Percentiles rank a stretch among this genome's conserved stretches.
Evolutionary conservation across 768 basidiomycete species (phyloP).

Genomic region (Termitomyces sp.): DNA sequence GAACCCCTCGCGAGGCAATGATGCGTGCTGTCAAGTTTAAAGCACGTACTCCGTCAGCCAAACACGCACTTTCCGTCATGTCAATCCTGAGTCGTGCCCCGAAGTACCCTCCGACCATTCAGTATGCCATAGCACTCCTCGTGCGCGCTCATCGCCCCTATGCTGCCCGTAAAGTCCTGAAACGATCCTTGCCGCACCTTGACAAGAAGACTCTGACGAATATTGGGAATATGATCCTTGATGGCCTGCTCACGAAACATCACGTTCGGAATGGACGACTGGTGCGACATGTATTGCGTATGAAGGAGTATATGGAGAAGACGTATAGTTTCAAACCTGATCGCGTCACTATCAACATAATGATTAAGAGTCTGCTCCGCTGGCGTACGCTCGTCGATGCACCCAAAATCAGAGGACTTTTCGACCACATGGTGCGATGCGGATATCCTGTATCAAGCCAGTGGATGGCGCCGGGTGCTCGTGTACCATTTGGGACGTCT

Average conservation of each 20-base stretch:
- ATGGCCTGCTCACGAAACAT: constrained; percentile 33
- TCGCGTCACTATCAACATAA: constrained; percentile 65
- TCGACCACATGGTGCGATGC: constrained; percentile 56
- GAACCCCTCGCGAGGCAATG: constrained; percentile 22
- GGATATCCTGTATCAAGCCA: constrained; percentile 51
- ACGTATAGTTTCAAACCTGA: constrained; percentile 56
- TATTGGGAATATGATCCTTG: constrained; percentile 57
- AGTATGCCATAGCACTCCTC: constrained; percentile 33
- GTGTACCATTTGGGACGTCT: constrained; percentile 45
- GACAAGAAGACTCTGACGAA: constrained; percentile 32
- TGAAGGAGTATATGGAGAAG: constrained; percentile 39
- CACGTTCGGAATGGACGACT: constrained; percentile 38
- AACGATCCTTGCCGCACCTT: constrained; percentile 21
- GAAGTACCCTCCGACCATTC: constrained; percentile 23
- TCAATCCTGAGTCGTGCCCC: constrained; percentile 22
- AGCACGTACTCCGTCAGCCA: constrained; percentile 12
- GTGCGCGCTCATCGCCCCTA: constrained; percentile 37
- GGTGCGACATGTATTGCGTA: constrained; percentile 37
- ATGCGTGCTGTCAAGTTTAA: constrained; percentile 23
- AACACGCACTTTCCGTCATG: constrained; percentile 17
- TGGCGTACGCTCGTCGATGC: constrained; percentile 45
- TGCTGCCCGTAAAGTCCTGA: constrained; percentile 43
- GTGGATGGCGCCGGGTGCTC: constrained; percentile 20
- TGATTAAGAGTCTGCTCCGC: constrained; percentile 56
- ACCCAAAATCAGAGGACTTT: constrained; percentile 47